Evolutionary conservation across 139 green algal genomes (phyloP), one percentile per base, ranked within the genome.

Genomic region (Closterium sp.): DNA sequence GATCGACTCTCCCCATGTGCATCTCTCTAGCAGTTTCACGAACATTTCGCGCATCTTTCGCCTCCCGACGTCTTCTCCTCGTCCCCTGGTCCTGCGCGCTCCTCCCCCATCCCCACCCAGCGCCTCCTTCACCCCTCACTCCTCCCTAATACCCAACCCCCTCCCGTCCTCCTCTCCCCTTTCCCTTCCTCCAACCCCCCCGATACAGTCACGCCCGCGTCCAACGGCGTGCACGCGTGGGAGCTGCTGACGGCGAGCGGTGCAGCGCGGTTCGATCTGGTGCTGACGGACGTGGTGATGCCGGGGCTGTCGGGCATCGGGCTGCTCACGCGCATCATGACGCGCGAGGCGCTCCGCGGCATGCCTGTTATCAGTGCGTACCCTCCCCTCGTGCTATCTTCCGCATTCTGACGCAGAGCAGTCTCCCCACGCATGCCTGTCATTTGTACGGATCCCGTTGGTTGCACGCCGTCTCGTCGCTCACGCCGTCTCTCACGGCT

Each of bases 241-340:
- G 34, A 90, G 34, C 85, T 93, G 33, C 76, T 93, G 33, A 31
- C 30, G 33, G 32, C 92, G 33, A 33, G 34, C 89, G 83, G 89
- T 32, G 28, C 33, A 19, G 30, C 91, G 28, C 81, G 90, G 90
- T 94, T 94, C 34, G 92, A 94, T 36, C 92, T 94, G 16, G 92
- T 94, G 76, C 92, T 94, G 32, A 94, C 91, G 23, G 92, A 94
- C 31, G 84, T 94, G 16, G 86, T 94, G 25, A 94, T 94, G 92
- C 92, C 92, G 21, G 92, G 91, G 31, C 86, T 94, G 23, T 90
- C 36, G 7, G 92, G 92, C 91, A 94, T 94, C n/a, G 35, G 36
- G 23, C 84, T 94, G 43, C 91, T 94, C 25, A 84, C 31, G 19
- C 95, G 69, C n/a, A 95, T 94, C 43, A 92, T 92, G 91, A 31